Evolutionary conservation across 495 filamentous ascomycete species (phyloP).

Genomic region (Geoglossum glabrum): DNA sequence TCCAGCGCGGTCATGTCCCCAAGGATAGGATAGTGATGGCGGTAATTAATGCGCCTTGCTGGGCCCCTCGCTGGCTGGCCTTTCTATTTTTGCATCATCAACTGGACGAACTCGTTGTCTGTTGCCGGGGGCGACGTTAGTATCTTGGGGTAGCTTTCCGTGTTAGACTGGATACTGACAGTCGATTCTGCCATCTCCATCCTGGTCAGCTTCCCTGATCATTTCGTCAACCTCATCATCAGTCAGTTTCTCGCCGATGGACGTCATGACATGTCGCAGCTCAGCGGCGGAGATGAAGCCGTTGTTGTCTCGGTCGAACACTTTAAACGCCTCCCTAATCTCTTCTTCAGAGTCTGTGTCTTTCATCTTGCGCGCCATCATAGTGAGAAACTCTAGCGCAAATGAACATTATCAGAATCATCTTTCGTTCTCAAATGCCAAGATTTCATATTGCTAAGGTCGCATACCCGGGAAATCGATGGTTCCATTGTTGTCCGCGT

Average conservation of each 20-base stretch:
- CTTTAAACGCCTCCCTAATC: constrained; percentile 87
- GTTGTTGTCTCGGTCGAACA: constrained; percentile 98
- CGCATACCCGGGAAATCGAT: constrained; percentile 90
- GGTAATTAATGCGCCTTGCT: not conserved
- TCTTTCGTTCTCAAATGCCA: not conserved
- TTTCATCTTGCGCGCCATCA: constrained; percentile 99
- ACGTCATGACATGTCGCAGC: constrained; percentile 97
- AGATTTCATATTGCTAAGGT: not conserved
- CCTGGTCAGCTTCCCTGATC: constrained; percentile 98
- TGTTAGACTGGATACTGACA: constrained; percentile 32
- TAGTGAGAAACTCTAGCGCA: constrained; percentile 76
- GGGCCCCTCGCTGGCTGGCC: not conserved
- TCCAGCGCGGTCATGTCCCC: not conserved
- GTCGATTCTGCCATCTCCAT: constrained; percentile 92
- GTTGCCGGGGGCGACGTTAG: constrained; percentile 5
- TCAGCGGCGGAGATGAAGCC: constrained; percentile 97
- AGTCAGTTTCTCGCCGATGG: constrained; percentile 96
- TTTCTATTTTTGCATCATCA: constrained; percentile 99
- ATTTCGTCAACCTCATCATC: constrained; percentile 99
- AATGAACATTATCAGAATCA: not conserved
- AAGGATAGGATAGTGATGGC: not conserved
- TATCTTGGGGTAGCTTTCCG: not conserved
- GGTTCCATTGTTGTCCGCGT: constrained; percentile 98
- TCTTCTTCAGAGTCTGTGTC: constrained; percentile 99
- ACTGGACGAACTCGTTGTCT: constrained; percentile 99